phyloP scores from a whole-genome alignment of 2,329 filamentous ascomycete species.

The Cylindrodendrum hubeiense region DNA sequence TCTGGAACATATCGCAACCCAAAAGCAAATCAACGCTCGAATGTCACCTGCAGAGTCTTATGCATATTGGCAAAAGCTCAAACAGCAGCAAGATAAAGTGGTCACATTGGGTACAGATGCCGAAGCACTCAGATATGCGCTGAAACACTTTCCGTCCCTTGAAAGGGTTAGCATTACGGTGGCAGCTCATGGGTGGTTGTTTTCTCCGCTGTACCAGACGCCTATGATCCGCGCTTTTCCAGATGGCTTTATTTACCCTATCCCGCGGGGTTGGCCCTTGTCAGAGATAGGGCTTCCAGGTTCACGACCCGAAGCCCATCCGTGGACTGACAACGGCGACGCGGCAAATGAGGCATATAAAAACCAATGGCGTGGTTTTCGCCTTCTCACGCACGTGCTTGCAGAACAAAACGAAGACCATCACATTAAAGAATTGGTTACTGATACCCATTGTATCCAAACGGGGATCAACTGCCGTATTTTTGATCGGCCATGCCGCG shows the following conservation, averaged over 20 bases:
- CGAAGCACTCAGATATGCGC: no score
- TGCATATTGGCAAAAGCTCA: not conserved
- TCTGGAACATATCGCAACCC: not conserved
- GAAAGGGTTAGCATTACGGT: no score
- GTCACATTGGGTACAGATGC: no score
- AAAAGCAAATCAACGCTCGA: not conserved
- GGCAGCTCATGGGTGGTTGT: no score
- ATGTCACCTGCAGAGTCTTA: not conserved
- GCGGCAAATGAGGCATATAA: conserved; percentile 28
- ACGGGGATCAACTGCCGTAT: conserved; percentile 43
- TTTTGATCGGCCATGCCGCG: not conserved
- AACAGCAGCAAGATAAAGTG: not conserved
- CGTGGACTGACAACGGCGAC: not conserved
- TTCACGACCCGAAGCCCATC: no score
- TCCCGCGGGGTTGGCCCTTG: conserved; percentile 42
- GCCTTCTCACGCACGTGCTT: conserved; percentile 42
- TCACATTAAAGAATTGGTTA: conserved; percentile 48
- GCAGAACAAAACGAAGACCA: conserved; percentile 30
- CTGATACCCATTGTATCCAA: conserved; percentile 46
- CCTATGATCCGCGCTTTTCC: conserved; percentile 57
- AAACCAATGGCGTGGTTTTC: conserved; percentile 48
- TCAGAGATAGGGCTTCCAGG: no score
- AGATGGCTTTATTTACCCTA: conserved; percentile 53
- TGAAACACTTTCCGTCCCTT: no score
- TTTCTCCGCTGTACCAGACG: conserved; percentile 55